Base-by-base conservation (phyloP, 495 filamentous ascomycete species). In the Penicillium atrosanguineum region DNA sequence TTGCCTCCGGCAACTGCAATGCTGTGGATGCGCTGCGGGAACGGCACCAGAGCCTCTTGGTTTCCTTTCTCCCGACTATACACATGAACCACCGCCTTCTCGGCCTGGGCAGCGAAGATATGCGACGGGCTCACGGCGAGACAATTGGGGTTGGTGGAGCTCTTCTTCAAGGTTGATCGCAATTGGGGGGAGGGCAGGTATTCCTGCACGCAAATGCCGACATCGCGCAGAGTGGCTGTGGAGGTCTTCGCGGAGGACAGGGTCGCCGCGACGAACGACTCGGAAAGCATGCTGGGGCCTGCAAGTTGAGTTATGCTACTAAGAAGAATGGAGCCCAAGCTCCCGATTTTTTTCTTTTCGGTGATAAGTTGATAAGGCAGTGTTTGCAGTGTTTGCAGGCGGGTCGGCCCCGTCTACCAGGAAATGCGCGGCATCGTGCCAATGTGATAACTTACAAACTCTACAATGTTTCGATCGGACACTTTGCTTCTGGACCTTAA, bases 81-180 rank as follows among this genome's bases (percentile, higher is more conserved):
- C 48, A 98, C 88, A 73, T 97, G 90, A 6, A 98, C 78, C 26
- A 95, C 86, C 1, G 91, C 90, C 69, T 97, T 97, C 36, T 90
- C 91, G 14, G 83, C 80, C 64, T 98, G 94, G 7, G 88, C 93
- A 2, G 93, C 85, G 62, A 95, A 98, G 31, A 97, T 79, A 65
- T 98, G 94, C 19, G 86, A 85, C 37, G 83, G 77, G 64, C 82
- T 96, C 52, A 90, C 80, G 28, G 89, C 94, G 23, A 98, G 72
- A 55, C 89, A 86, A 69, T 91, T 89, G 42, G 80, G 73, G 20
- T 84, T 75, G 7, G 87, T 86, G 29, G 89, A 90, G 73, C 88
- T 95, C 75, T 95, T 96, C 80, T 96, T 97, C 81, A 95, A 95
- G 56, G 83, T 83, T 53, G 81, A 78, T 62, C 85, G 86, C 56